Evolutionary conservation across 1,139 yeast species (phyloP).

Genomic region (Hanseniaspora sp.): DNA sequence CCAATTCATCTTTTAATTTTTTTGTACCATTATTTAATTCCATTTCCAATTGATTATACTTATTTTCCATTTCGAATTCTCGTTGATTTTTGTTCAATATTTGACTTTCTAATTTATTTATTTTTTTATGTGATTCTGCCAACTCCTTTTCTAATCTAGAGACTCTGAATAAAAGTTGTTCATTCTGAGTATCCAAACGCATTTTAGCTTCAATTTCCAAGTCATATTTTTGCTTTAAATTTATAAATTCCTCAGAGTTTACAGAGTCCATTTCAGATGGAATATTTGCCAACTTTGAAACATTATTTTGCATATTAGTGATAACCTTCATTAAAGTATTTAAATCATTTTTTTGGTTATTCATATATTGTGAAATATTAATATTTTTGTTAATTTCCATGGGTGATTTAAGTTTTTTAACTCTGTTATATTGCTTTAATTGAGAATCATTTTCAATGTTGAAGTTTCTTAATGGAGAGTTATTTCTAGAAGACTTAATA

Average conservation of each 20-base stretch:
- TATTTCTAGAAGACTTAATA: not conserved
- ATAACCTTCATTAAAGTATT: not conserved
- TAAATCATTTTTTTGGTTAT: slow-evolving; percentile 5
- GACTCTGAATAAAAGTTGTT: slow-evolving; percentile 25
- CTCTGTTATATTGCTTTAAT: not conserved
- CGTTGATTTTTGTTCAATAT: not conserved
- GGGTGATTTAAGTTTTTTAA: not conserved
- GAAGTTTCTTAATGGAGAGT: not conserved
- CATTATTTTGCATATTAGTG: slow-evolving; percentile 1
- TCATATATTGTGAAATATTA: not conserved
- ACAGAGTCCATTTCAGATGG: not conserved
- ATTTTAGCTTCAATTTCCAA: not conserved
- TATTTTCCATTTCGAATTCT: slow-evolving; percentile 20
- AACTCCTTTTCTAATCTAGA: slow-evolving; percentile 40
- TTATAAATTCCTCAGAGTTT: slow-evolving; percentile 21
- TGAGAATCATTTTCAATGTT: not conserved
- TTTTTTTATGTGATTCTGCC: not conserved
- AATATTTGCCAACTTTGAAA: not conserved
- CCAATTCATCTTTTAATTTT: slow-evolving; percentile 24
- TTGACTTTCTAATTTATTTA: not conserved
- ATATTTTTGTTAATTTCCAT: not conserved
- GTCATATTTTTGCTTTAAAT: slow-evolving; percentile 23
- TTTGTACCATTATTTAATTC: slow-evolving; percentile 38
- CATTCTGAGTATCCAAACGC: slow-evolving; percentile 22
- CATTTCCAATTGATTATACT: slow-evolving; percentile 26